These are phyloP conservation scores for Fusarium brevicatenulatum DNA, from an alignment of 2,329 filamentous ascomycete species.

Conservation along the genomic window DNA sequence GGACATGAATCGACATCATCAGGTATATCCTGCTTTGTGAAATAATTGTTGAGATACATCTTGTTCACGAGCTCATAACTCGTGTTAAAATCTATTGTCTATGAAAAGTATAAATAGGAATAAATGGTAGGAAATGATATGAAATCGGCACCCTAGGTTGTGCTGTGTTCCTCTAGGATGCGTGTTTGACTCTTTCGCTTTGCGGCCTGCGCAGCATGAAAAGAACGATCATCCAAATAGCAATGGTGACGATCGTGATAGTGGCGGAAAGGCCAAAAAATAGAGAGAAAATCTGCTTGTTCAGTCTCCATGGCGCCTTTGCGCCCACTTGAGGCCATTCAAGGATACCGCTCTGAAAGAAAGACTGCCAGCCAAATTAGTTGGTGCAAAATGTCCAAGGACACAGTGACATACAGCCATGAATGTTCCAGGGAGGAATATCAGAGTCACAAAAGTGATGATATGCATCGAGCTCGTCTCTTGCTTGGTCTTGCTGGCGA, in stretches of 20 bases:
- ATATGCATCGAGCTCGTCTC: slow-evolving; percentile 35
- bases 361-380: slow-evolving; percentile 9
- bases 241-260: neutral
- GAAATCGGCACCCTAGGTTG: neutral
- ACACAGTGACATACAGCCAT: slow-evolving; percentile 17
- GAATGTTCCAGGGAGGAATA: slow-evolving; percentile 31
- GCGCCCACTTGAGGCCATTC: neutral
- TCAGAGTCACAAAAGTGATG: slow-evolving; percentile 27
- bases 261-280: slow-evolving; percentile 9
- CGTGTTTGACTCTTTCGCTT: neutral
- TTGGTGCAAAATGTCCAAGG: neutral
- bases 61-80: neutral
- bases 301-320: neutral
- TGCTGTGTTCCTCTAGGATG: neutral
- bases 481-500: slow-evolving; percentile 29
- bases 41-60: neutral
- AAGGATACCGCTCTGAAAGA: slow-evolving; percentile 33
- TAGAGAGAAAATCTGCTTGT: slow-evolving; percentile 1
- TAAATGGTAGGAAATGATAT: neutral
- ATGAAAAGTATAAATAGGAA: neutral
- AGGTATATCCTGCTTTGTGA: neutral
- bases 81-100: neutral
- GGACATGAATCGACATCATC: neutral
- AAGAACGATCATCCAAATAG: neutral
- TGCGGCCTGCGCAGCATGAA: slow-evolving; percentile 8